A percentile compares a stretch with the other conserved stretches of the same genome.
These are phyloP conservation scores for Hirsutella minnesotensis DNA, from an alignment of 2,329 filamentous ascomycete species.

Conservation along the genomic window DNA sequence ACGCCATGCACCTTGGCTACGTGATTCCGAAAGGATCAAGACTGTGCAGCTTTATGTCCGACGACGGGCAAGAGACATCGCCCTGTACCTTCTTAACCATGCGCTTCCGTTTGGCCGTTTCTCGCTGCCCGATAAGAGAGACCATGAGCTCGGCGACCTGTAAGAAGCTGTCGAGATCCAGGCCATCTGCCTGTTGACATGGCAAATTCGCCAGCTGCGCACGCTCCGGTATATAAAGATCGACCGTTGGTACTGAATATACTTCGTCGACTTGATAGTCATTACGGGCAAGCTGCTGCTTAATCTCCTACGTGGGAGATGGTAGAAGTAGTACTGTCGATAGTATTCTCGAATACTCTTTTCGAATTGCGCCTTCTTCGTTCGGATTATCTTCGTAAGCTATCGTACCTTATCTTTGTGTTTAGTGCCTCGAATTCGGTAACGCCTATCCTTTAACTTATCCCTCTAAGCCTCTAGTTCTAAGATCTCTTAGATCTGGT, in stretches of 20 bases:
- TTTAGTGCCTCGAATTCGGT: slow-evolving; percentile 9
- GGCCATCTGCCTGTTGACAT: background rate
- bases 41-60: no score
- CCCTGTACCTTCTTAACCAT: no score
- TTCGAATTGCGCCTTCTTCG: slow-evolving; percentile 7
- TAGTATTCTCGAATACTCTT: slow-evolving; percentile 9
- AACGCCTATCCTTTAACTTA: slow-evolving; percentile 11
- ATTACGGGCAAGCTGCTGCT: slow-evolving; percentile 5
- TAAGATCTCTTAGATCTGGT: slow-evolving; percentile 13
- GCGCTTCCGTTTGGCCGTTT: no score
- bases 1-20: no score
- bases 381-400: slow-evolving; percentile 9
- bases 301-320: slow-evolving; percentile 13
- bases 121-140: no score
- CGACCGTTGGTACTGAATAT: background rate
- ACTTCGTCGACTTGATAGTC: slow-evolving; percentile 45
- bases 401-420: slow-evolving; percentile 12
- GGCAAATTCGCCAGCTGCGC: background rate
- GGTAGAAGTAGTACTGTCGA: slow-evolving; percentile 13
- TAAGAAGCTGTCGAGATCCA: background rate
- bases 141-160: background rate
- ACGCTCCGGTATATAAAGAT: background rate
- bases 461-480: slow-evolving; percentile 7
- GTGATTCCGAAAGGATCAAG: no score
- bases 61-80: no score